Conservation (phyloP, 148 eudicot species). For the Linanthus parryae region DNA sequence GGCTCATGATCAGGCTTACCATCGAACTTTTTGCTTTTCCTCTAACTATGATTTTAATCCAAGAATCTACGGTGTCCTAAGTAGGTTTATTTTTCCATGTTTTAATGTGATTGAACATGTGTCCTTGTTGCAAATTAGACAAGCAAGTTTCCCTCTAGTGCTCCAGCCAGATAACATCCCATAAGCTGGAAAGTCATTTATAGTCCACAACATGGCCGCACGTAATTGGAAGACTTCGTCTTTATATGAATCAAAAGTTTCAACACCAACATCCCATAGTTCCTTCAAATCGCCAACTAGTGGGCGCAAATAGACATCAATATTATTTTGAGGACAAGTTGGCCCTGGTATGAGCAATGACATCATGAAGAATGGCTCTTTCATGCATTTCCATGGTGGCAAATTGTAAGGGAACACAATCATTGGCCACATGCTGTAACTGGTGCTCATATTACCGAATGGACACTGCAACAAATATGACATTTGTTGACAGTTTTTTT, state of each 20-base stretch:
- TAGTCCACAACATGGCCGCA: neutral
- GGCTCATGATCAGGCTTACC: neutral
- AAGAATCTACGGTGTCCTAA: neutral
- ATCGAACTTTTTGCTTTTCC: neutral
- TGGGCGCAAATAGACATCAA: neutral
- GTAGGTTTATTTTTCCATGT: neutral
- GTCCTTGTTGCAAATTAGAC: neutral
- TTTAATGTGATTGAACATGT: neutral
- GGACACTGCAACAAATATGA: too few species aligned
- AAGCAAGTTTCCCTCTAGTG: constrained; percentile 1
- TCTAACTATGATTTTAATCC: neutral
- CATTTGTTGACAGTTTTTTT: too few species aligned
- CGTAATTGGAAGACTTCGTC: neutral
- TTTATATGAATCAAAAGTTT: neutral
- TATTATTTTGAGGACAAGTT: neutral
- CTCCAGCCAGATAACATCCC: neutral
- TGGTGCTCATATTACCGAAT: neutral
- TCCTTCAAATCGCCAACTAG: constrained; percentile 3
- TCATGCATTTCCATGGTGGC: constrained; percentile 16
- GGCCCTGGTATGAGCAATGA: constrained; percentile 6
- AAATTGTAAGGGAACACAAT: constrained; percentile 9
- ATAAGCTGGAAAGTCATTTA: neutral
- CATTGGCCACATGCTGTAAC: constrained; percentile 18
- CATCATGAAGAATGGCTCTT: constrained; percentile 10
- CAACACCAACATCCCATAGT: neutral